Evolutionary conservation across 2,329 filamentous ascomycete genomes (phyloP), one percentile per base, ranked within the genome.

Genomic region (Zymoseptoria ardabiliae): DNA sequence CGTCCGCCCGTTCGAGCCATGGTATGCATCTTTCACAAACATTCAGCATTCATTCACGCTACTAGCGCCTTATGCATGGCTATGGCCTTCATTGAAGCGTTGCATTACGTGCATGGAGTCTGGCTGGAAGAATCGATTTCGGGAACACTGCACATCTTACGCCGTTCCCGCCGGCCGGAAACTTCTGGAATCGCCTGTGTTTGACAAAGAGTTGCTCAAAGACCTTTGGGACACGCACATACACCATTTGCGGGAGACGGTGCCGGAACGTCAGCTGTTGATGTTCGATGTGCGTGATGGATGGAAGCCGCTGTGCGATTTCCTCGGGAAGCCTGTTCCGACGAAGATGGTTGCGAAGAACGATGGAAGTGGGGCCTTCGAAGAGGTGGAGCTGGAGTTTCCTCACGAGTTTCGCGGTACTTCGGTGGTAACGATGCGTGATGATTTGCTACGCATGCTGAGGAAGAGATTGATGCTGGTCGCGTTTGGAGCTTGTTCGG

Each of bases 291-390:
- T 64, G 17, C 52, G 64, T 5, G 59, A 64, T 53, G 66, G 66
- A 4, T 72, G 70, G 70, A 60, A 58, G 25, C 65, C 65, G 9
- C 55, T 71, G 13, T 70, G 69, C 57, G 51, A 63, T 4, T 71
- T 70, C 21, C 59, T 72, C 13, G 62, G 58, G 0, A 58, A 60
- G n/a, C 30, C 60, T 0, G 55, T 66, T 4, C 67, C 69, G 20
- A 51, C 22, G n/a, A 23, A 51, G 22, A 51, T 21, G 13, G 7
- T 51, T 21, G 20, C 20, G 20, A 51, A 21, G 4, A 7, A 23
- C 17, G 50, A 21, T 23, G 50, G 50, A 21, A 51, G 8, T 7
- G 50, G 50, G 3, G n/a, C 10, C 2, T 51, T 22, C 19, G 50
- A 51, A 17, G n/a, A 51, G 20, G 50, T 21, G 6, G 50, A 51